Base-by-base conservation (phyloP, 2,329 filamentous ascomycete genomes). In the Nemania abortiva region DNA sequence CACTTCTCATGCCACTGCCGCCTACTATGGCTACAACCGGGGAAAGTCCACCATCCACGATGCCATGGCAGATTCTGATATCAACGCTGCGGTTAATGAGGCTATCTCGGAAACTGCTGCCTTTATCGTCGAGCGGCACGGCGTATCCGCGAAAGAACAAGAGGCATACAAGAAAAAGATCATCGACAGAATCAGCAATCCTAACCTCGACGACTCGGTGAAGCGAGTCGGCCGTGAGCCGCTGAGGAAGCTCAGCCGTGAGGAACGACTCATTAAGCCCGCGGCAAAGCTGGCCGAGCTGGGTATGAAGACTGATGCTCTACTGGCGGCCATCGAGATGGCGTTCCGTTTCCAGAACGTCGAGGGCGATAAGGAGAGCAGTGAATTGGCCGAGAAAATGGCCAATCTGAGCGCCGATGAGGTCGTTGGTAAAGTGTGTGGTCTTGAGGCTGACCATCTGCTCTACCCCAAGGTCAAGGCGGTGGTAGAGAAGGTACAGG, bases 181-280 rank as follows among this genome's bases (percentile, higher is more conserved):
- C 83, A 89, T 99, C 79, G 88, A 87, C 76, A 93, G 95, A 77
- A 98, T 98, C 81, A 93, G 93, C 81, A 98, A 98, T 86, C 95
- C 94, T 15, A 91, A 95, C 74, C 87, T 98, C 68, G 93, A 97
- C 82, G 95, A 99, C 81, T 91, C 91, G 13, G 94, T 98, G 42
- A 94, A 97, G 85, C 95, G 96, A 81, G 96, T 99, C 73, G 96
- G 95, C 65, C 95, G 96, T 79, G 95, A 95, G 20, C 96, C 96
- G 20, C 86, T 99, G 69, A 92, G 96, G 80, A 99, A 99, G 87
- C 88, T 99, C 39, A 91, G 91, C 73, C 92, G 95, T 81, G 96
- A 97, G 84, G 96, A 99, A 85, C 94, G 96, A 53, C 97, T 99
- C 85, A 91, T 99, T 75, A 94, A 92, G 54, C 96, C 96, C 5